Percentiles rank a stretch among this genome's conserved stretches.
phyloP scores from a whole-genome alignment of 2,329 filamentous ascomycete genomes.

The Trichoderma guizhouense region DNA sequence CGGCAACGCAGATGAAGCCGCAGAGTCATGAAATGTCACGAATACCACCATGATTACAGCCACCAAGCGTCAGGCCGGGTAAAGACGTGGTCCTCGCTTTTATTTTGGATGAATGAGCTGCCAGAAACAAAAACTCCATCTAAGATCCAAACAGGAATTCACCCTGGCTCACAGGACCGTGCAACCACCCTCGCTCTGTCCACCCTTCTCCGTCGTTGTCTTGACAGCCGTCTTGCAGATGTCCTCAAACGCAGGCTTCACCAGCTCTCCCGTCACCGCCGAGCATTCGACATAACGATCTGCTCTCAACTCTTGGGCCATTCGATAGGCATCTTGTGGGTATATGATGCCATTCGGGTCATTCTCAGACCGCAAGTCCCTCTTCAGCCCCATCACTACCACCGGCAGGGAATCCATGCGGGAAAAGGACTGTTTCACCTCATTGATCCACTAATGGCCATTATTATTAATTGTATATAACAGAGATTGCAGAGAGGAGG shows the following conservation, averaged over 20 bases:
- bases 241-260: conserved; percentile 57
- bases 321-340: conserved; percentile 57
- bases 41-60: background rate
- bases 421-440: conserved; percentile 48
- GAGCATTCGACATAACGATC: conserved; percentile 65
- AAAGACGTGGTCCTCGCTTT: background rate
- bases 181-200: conserved; percentile 56
- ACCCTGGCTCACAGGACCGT: conserved; percentile 40
- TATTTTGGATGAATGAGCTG: background rate
- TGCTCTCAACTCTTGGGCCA: conserved; percentile 56
- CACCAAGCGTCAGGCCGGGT: background rate
- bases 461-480: background rate
- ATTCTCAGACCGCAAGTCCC: conserved; percentile 55
- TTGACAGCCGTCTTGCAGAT: conserved; percentile 54
- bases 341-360: conserved; percentile 60
- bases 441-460: conserved; percentile 52
- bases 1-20: conserved; percentile 35
- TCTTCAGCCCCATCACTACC: conserved; percentile 57
- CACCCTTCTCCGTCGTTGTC: conserved; percentile 44
- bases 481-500: background rate
- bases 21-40: conserved; percentile 35
- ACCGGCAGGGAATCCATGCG: conserved; percentile 50
- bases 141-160: background rate
- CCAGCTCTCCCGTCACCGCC: conserved; percentile 56
- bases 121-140: background rate